phyloP scores from a whole-genome alignment of 352 stramenopile genomes.

The Plasmopara halstedii region DNA sequence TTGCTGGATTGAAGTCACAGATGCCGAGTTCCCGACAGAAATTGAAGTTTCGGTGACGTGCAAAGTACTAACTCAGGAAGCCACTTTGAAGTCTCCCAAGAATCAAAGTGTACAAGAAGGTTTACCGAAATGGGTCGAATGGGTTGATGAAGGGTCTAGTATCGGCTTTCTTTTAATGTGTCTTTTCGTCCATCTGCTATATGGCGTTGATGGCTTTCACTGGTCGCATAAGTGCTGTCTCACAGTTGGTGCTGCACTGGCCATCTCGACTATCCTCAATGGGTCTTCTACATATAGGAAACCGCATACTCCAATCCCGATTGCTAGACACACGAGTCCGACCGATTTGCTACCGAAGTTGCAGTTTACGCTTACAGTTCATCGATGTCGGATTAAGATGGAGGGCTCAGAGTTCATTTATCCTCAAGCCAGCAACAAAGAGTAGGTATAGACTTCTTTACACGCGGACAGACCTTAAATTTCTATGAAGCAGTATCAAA shows the following conservation, averaged over 20 bases:
- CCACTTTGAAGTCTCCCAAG: slow-evolving; percentile 20
- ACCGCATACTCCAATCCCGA: slow-evolving; percentile 21
- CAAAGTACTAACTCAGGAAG: slow-evolving; percentile 48
- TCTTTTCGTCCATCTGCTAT: slow-evolving; percentile 75
- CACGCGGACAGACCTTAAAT: background rate
- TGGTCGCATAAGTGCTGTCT: slow-evolving; percentile 84
- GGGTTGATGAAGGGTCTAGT: slow-evolving; percentile 68
- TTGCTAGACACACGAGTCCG: slow-evolving; percentile 33
- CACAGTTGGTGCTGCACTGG: slow-evolving; percentile 65
- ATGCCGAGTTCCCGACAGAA: slow-evolving; percentile 55
- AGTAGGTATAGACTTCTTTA: slow-evolving; percentile 5
- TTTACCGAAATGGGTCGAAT: slow-evolving; percentile 65
- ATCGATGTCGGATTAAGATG: slow-evolving; percentile 76
- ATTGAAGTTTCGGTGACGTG: slow-evolving; percentile 76
- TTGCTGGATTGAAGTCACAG: slow-evolving; percentile 71
- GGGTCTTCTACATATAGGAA: slow-evolving; percentile 26
- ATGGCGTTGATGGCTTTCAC: slow-evolving; percentile 78
- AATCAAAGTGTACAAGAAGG: slow-evolving; percentile 19
- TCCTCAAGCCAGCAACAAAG: slow-evolving; percentile 22
- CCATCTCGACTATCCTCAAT: slow-evolving; percentile 78
- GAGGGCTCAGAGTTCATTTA: slow-evolving; percentile 65
- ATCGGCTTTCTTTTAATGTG: slow-evolving; percentile 79
- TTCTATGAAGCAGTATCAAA: slow-evolving; percentile 21
- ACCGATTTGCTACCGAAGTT: slow-evolving; percentile 62
- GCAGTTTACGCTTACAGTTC: slow-evolving; percentile 72